Evolutionary conservation across 352 stramenopile species (phyloP), one percentile per base, ranked within the genome.

Genomic region (Blastocystis sp.): DNA sequence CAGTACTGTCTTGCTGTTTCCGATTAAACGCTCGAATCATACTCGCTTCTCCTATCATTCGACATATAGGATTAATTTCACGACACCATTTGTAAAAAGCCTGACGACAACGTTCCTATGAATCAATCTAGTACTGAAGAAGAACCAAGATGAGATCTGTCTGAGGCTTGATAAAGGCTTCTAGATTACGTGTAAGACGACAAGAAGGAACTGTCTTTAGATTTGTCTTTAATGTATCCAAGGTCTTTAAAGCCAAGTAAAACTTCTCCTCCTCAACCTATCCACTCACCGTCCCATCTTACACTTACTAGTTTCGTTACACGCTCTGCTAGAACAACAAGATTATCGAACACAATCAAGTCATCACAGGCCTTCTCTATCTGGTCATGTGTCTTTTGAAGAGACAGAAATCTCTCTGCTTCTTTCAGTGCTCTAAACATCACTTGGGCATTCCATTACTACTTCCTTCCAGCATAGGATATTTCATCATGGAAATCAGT

Each of bases 131-230:
- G 27, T 0, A 77, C n/a, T 33, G 13, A 57, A 11, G 17, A 17
- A 15, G 4, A 37, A 78, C 78, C 19, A 89, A 77, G 59, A 89
- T 79, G 1, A 54, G 24, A 33, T 89, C 56, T 0, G 40, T 89
- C 44, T 89, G 78, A 9, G 78, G 78, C 33, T 89, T 24, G 30
- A 89, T 89, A n/a, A 89, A 89, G 24, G 78, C 78, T 51, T 89
- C 22, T 9, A 89, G 48, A 27, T 68, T 64, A 4, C 78, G 78
- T n/a, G 60, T 53, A 1, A 89, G 35, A 64, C 78, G 48, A 42
- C 78, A 89, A 3, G 17, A 30, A 56, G 78, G 78, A 64, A 59
- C 44, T 17, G 37, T 51, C 33, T 89, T 78, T 51, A 89, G 33
- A 30, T 22, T 64, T 17, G n/a, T 70, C 51, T 79, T 89, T 3